Evolutionary conservation across 345 rosid species (phyloP).

Genomic region (Rhizophora apiculata): DNA sequence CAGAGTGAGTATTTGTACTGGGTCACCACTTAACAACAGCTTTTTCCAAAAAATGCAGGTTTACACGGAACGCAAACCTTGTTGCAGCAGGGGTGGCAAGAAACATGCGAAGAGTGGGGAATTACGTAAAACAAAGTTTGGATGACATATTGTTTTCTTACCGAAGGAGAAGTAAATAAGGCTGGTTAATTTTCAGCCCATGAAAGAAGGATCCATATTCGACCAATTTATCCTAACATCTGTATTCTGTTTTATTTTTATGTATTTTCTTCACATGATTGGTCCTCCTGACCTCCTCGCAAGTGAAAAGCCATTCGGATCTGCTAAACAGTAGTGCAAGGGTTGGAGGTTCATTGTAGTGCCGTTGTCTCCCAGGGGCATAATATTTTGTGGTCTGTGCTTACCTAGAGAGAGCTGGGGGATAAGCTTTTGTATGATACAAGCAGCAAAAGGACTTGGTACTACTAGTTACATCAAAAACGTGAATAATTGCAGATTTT

Average conservation of each 20-base stretch:
- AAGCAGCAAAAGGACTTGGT: too few species aligned
- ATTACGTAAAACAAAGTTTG: constrained; percentile 47
- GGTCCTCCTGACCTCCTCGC: too few species aligned
- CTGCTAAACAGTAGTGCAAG: too few species aligned
- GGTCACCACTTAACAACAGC: neutral
- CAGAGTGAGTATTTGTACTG: neutral
- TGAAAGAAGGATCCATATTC: neutral
- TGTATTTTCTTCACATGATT: too few species aligned
- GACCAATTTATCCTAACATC: neutral
- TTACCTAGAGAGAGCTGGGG: too few species aligned
- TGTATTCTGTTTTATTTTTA: neutral
- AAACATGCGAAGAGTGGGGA: constrained; percentile 51
- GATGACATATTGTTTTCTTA: constrained; percentile 51
- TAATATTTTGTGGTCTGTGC: too few species aligned
- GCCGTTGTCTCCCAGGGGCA: too few species aligned
- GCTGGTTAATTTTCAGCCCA: constrained; percentile 1
- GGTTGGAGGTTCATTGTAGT: too few species aligned
- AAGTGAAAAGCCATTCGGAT: too few species aligned
- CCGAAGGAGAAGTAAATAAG: constrained; percentile 55
- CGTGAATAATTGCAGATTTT: too few species aligned
- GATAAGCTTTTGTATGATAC: too few species aligned
- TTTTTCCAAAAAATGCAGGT: constrained; percentile 34
- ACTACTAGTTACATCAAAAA: too few species aligned
- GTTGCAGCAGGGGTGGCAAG: constrained; percentile 63
- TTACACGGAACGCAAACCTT: constrained; percentile 50